phyloP scores from a whole-genome alignment of 208 protist genomes.

The Leptomonas seymouri region DNA sequence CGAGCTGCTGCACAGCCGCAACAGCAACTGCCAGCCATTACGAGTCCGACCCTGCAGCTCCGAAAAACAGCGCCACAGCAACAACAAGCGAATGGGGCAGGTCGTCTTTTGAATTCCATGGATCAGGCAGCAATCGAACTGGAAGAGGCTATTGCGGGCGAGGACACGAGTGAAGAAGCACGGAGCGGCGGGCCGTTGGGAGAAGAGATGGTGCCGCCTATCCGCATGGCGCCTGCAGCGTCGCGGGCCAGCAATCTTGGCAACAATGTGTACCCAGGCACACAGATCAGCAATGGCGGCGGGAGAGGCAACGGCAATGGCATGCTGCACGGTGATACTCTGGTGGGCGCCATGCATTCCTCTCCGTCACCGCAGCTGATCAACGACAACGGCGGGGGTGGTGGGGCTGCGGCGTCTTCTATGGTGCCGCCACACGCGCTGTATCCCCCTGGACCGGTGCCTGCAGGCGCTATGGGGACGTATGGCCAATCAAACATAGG shows the following conservation, averaged over 20 bases:
- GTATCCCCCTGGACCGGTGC: neutral
- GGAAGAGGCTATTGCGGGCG: slow-evolving; percentile 25
- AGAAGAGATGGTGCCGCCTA: slow-evolving; percentile 39
- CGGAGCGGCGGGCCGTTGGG: slow-evolving; percentile 33
- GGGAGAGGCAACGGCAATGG: neutral
- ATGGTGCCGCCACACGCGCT: slow-evolving; percentile 1
- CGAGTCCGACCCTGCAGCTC: neutral
- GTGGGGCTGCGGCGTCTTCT: neutral
- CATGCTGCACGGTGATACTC: neutral
- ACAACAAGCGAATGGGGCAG: neutral
- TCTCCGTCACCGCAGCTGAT: neutral
- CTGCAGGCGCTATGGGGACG: neutral
- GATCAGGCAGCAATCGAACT: slow-evolving; percentile 17
- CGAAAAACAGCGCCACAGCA: neutral
- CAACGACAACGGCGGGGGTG: slow-evolving; percentile 1
- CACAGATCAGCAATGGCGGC: neutral
- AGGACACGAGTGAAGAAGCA: slow-evolving; percentile 15
- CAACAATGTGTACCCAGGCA: neutral
- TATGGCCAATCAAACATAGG: slow-evolving; percentile 9
- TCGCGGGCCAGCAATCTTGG: neutral
- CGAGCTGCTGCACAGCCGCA: neutral
- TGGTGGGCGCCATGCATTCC: neutral
- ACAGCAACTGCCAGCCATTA: neutral
- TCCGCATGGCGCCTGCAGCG: neutral
- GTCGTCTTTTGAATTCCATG: neutral